These are phyloP conservation scores for Talaromyces wortmannii DNA, from an alignment of 495 filamentous ascomycete species.

Conservation along the genomic window DNA sequence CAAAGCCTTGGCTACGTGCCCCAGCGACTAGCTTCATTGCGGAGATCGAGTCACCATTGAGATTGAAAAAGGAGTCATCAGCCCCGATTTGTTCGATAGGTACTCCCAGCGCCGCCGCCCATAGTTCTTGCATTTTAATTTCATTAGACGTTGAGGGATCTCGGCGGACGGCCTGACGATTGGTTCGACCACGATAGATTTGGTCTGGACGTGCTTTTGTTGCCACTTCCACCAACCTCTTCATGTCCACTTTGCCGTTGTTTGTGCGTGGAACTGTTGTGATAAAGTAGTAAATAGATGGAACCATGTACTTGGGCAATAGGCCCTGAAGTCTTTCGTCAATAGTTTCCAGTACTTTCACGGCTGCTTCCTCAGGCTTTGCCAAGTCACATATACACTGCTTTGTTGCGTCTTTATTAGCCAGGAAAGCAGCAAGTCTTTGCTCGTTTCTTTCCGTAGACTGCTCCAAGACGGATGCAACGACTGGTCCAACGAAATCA, in stretches of 20 bases:
- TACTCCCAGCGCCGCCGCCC: constrained; percentile 7
- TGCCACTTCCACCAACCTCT: constrained; percentile 24
- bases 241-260: constrained; percentile 48
- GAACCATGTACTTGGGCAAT: constrained; percentile 45
- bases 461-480: background rate
- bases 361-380: background rate
- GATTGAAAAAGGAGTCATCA: constrained; percentile 14
- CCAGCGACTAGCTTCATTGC: constrained; percentile 22
- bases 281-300: constrained; percentile 43
- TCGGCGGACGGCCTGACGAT: constrained; percentile 7
- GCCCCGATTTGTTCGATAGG: constrained; percentile 2
- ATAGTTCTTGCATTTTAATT: constrained; percentile 10
- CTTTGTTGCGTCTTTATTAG: background rate
- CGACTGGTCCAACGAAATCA: background rate
- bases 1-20: constrained; percentile 8
- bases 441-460: background rate
- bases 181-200: constrained; percentile 6
- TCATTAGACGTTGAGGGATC: constrained; percentile 5
- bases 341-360: background rate
- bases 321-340: constrained; percentile 5
- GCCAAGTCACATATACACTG: background rate
- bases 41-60: constrained; percentile 28
- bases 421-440: background rate
- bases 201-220: constrained; percentile 5
- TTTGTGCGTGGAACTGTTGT: constrained; percentile 37